Evolutionary conservation across 306 rosid genomes (phyloP), one percentile per base, ranked within the genome.

Genomic region (Crotalaria pallida): DNA sequence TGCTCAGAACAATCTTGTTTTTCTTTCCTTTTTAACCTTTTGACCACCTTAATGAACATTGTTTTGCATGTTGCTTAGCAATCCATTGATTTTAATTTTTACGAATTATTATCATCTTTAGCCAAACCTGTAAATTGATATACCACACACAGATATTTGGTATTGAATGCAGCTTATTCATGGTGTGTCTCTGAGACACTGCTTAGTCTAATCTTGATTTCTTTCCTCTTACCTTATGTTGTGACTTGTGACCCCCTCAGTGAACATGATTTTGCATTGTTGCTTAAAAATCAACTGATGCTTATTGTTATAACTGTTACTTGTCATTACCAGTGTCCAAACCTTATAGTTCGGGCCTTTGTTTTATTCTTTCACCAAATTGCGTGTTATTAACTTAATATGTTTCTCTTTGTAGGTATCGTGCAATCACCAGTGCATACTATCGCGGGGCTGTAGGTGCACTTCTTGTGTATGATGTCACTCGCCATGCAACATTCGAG

Each of bases 381-480:
- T 19, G n/a, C 40, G 10, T 17, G 19, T 16, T 9, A n/a, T 33
- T 57, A 23, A 67, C 48, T 23, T 31, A 31, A 1, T 17, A 48
- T 40, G 62, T 59, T 65, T 52, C 27, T 27, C 29, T 76, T 55
- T 71, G 3, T 31, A 88, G 96, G 88, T 88, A 88, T 73, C 89
- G 91, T 3, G 91, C 92, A 62, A 87, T 87, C 65, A 87, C 92
- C 47, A 87, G 92, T 29, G 92, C 92, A 4, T 87, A 87, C 81
- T 87, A 87, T 43, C 88, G 92, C 0, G 92, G 92, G 58, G 92
- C 92, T 4, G 88, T 87, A 2, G 92, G 92, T 33, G 92, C 89
- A 22, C 89, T 87, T 51, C 92, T 87, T 55, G 92, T 87, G 41
- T 87, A 84, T 10, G 89, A 87, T 55, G 89, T 87, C 44, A 87